These are phyloP conservation scores for Porpolomopsis calyptriformis DNA, from an alignment of 768 basidiomycete genomes.

Conservation along the genomic window DNA sequence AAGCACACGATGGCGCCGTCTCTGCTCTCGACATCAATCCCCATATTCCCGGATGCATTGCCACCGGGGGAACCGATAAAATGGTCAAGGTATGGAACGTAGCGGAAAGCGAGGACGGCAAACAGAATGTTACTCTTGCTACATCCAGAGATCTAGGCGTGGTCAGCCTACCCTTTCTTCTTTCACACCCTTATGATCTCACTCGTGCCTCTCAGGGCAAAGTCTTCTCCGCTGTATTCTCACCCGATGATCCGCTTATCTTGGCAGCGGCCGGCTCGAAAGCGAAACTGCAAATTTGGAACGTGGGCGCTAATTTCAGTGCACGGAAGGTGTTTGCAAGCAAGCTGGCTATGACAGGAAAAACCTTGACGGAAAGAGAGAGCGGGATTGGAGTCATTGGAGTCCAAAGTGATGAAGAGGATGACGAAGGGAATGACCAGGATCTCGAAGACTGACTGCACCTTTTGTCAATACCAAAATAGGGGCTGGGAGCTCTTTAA, in stretches of 20 bases:
- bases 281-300: conserved; percentile 93
- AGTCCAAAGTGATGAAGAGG: conserved; percentile 61
- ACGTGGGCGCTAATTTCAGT: conserved; percentile 74
- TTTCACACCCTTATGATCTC: neutral
- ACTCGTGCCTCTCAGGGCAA: conserved; percentile 56
- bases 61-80: conserved; percentile 92
- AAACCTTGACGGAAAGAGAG: conserved; percentile 51
- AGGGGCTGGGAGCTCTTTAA: too few relatives aligned
- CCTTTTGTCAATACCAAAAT: neutral
- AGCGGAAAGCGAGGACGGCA: conserved; percentile 49
- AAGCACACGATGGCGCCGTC: conserved; percentile 86
- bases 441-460: conserved; percentile 28
- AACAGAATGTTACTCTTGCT: conserved; percentile 72
- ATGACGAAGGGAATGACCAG: conserved; percentile 42
- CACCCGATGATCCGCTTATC: conserved; percentile 90
- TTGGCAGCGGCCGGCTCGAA: conserved; percentile 91
- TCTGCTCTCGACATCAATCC: conserved; percentile 88
- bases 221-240: conserved; percentile 86
- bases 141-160: conserved; percentile 85
- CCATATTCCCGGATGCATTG: conserved; percentile 81
- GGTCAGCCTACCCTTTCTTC: conserved; percentile 35
- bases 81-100: conserved; percentile 96
- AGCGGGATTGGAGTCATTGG: conserved; percentile 57
- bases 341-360: conserved; percentile 68
- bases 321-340: conserved; percentile 74